Evolutionary conservation across 2,329 filamentous ascomycete species (phyloP), one percentile per base, ranked within the genome.

Genomic region (Cryoendolithus antarcticus): DNA sequence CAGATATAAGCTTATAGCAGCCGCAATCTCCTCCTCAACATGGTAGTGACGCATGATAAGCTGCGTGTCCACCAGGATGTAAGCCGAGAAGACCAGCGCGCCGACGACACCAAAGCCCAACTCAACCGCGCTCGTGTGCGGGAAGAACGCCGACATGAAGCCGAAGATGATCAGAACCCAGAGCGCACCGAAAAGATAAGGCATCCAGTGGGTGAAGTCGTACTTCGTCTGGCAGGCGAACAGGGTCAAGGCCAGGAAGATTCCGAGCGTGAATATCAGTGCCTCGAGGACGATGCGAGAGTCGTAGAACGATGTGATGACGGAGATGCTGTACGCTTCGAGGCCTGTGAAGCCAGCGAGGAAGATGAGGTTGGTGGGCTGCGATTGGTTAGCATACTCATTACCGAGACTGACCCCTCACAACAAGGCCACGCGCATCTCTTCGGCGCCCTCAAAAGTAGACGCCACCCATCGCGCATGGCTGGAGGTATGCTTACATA

Each of bases 151-250:
- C 48, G 80, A 72, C 74, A 96, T 86, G 69, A 98, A 91, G 37
- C 91, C 84, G 58, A 96, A 95, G 31, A 98, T 69, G 46, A 98
- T 72, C 43, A 95, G 65, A 5, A 83, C 80, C 91, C 91, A 96
- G 11, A 98, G 73, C 0, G 72, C 80, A 42, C 88, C 88, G 55
- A 93, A 93, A 3, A 96, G 75, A 60, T 95, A 96, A 11, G 91
- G 89, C 70, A 89, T 84, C 89, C 91, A 98, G 48, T 77, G 81
- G 1, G 89, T 96, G 61, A 98, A 98, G 69, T 98, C 91, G 59
- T 98, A 98, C 62, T 93, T 93, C 48, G 83, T 84, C 69, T 98
- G 91, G 74, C 88, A 94, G 36, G 91, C 91, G 61, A 98, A 96
- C 33, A 88, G 63, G 3, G 74, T 79, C 41, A 80, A 60, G 24